Percentiles rank a stretch among this genome's conserved stretches.
phyloP scores from a whole-genome alignment of 805 yeast species.

The Wickerhamiella slavikovae region DNA sequence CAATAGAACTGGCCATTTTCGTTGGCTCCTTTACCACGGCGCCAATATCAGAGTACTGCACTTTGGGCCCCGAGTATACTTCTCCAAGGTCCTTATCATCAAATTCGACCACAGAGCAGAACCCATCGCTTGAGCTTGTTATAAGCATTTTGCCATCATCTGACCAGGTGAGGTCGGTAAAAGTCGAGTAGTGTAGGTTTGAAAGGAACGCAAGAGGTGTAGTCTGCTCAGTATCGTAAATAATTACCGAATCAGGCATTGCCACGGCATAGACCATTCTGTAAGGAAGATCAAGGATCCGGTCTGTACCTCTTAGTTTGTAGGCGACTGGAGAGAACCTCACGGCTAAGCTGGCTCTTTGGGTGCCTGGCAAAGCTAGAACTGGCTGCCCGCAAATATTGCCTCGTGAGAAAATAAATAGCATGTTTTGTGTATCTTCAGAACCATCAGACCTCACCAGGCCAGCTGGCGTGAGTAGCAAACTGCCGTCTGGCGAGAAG shows the following conservation, averaged over 20 bases:
- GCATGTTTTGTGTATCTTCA: conserved; percentile 30
- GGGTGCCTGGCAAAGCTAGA: conserved; percentile 57
- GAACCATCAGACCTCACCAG: conserved; percentile 17
- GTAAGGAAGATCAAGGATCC: conserved; percentile 42
- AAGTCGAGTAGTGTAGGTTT: conserved; percentile 69
- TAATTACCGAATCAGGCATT: conserved; percentile 61
- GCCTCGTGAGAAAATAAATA: conserved; percentile 54
- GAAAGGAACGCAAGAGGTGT: conserved; percentile 55
- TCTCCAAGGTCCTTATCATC: conserved; percentile 36
- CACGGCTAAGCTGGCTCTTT: conserved; percentile 68
- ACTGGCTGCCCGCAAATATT: conserved; percentile 53
- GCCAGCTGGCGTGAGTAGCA: conserved; percentile 66
- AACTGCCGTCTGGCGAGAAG: conserved; percentile 78
- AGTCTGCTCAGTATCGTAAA: conserved; percentile 59
- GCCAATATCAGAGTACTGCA: no score
- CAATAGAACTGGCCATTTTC: no score
- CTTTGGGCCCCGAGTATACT: not conserved
- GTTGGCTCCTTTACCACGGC: no score
- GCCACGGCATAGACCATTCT: conserved; percentile 83
- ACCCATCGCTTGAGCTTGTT: conserved; percentile 80
- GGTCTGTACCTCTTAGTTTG: conserved; percentile 16
- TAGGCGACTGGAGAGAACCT: conserved; percentile 55
- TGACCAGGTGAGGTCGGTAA: conserved; percentile 80
- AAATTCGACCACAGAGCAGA: conserved; percentile 50
- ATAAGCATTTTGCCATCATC: conserved; percentile 49